Base-by-base conservation (phyloP, 179 eudicot species). In the Spergularia azorica region DNA sequence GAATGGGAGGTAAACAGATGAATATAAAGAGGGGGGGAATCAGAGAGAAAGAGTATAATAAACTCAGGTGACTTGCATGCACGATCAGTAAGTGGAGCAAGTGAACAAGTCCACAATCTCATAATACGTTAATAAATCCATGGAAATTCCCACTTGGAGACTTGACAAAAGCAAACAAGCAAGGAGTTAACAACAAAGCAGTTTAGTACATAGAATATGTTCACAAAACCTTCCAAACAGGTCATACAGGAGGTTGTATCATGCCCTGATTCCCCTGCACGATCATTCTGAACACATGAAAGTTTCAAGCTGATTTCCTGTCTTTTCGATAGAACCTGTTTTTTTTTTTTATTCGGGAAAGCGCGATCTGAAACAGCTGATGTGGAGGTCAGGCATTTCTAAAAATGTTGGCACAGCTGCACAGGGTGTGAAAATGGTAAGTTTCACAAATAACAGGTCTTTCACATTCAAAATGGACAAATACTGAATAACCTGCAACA, bases 401-500 rank as follows among this genome's bases (percentile, higher is more conserved):
- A 36, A 36, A 46, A 46, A 46, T 46, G 50, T 9, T 46, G 50
- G 7, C 9, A 9, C 50, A 6, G 50, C 50, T 6, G 50, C 50
- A 46, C 9, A 46, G 50, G 50, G 9, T 46, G 9, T 2, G 5
- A 21, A n/a, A 17, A 51, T 32, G 10, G 48, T 18, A 58, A 32
- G 17, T 38, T 46, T 46, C 43, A 60, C n/a, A 51, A 16, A 70
- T 61, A 70, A 60, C 69, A 50, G 36, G 56, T 6, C 68, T 70
- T 56, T 56, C 76, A 75, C 74, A 64, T 46, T 67, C 56, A 67
- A 74, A 77, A 36, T 36, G 39, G 13, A 32, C 15, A 59, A 36
- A 73, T 18, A 62, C 46, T 14, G 20, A 64, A 78, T 62, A 56
- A 21, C n/a, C 67, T 63, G 72, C 80, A 73, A 54, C 75, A 68